A percentile compares a stretch with the other conserved stretches of the same genome.
phyloP scores from a whole-genome alignment of 306 rosid genomes.

The Calophaca sinica region DNA sequence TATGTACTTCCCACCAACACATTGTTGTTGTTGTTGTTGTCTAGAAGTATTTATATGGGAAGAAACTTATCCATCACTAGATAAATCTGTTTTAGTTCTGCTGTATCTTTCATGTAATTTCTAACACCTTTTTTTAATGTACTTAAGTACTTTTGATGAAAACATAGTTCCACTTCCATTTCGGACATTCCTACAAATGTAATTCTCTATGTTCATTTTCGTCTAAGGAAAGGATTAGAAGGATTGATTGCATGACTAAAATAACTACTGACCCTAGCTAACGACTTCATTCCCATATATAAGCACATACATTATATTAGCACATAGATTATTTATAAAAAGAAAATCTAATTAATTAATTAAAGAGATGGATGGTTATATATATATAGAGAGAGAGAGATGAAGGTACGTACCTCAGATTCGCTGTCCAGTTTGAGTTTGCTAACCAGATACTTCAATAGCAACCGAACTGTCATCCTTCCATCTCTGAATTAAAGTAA shows the following conservation, averaged over 20 bases:
- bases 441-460: constrained; percentile 83
- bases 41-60: constrained; percentile 29
- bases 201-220: background rate
- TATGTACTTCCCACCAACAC: constrained; percentile 62
- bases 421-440: constrained; percentile 87
- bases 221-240: too few relatives aligned
- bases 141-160: constrained; percentile 48
- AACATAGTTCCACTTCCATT: constrained; percentile 45
- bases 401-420: constrained; percentile 77
- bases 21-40: background rate
- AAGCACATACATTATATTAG: background rate
- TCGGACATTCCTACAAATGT: constrained; percentile 33
- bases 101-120: constrained; percentile 62
- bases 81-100: constrained; percentile 57
- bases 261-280: too few relatives aligned
- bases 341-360: background rate
- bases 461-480: constrained; percentile 91
- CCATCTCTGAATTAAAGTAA: constrained; percentile 56
- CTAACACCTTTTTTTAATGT: constrained; percentile 49
- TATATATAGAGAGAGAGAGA: too few relatives aligned
- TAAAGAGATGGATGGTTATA: constrained; percentile 12
- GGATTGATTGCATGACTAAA: too few relatives aligned
- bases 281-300: too few relatives aligned
- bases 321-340: background rate
- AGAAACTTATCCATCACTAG: constrained; percentile 46